Base-by-base conservation (phyloP, 192 early-diverging fungal genomes). In the Mortierella hygrophila region DNA sequence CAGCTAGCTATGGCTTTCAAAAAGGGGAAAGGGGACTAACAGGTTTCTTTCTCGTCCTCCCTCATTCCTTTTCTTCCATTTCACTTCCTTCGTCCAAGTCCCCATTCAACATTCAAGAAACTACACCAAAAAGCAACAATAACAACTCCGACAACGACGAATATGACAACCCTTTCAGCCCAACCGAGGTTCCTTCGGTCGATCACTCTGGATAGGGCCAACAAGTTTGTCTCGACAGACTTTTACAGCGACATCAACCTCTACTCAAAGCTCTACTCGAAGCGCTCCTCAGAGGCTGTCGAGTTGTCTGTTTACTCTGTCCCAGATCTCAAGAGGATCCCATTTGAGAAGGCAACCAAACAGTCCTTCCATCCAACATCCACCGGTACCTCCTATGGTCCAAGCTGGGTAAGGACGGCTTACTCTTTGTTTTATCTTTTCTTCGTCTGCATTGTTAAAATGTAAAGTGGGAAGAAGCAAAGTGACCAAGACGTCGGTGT, bases 371-470 rank as follows among this genome's bases (percentile, higher is more conserved):
- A 83, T 74, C 91, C 94, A 3, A 92, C 95, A 18, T 74, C 93
- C 15, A 84, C 94, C 3, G 99, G 97, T 6, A 93, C 94, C 35
- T 82, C 44, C 65, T 96, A 97, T 89, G 97, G 97, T 44, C 98
- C 97, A 29, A 96, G 95, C 72, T 97, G 95, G 96, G 93, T 91
- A 83, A 49, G 88, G 49, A 18, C 49, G 21, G 63, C 6, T 35
- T 65, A 2, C 29, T 26, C 13, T 32, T 8, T 71, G 13, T 44
- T 52, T 41, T 70, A 26, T 37, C 54, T 55, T 35, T 47, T 79
- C 13, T 70, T 32, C 37, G 15, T 49, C 32, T 18, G 1, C 16
- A 46, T 83, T 10, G 47, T 54, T 75, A 3, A 26, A 26, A 42
- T 72, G 77, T 83, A 35, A 89, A 86, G 35, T 85, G 90, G 79